Evolutionary conservation across 495 filamentous ascomycete genomes (phyloP).

Genomic region (Hypoxylon crocopeplum): DNA sequence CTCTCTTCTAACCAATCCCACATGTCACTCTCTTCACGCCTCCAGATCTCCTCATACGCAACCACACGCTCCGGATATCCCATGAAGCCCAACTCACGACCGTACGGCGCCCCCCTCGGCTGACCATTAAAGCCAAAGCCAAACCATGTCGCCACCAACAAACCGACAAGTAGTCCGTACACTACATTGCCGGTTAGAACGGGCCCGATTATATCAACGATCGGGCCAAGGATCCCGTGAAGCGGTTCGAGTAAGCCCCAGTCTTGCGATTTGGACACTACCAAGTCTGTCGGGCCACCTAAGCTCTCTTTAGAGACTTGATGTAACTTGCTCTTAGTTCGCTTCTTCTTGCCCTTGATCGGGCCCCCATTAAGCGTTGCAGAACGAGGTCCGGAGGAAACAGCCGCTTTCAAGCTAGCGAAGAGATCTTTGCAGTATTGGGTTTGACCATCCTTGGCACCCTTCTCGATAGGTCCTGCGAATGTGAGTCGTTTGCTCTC

Average conservation of each 20-base stretch:
- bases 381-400: slow-evolving; percentile 67
- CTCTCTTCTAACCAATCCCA: slow-evolving; percentile 98
- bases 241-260: slow-evolving; percentile 88
- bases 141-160: slow-evolving; percentile 65
- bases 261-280: slow-evolving; percentile 51
- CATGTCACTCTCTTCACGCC: slow-evolving; percentile 83
- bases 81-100: slow-evolving; percentile 44
- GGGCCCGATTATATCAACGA: slow-evolving; percentile 72
- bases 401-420: slow-evolving; percentile 72
- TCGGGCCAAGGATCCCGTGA: slow-evolving; percentile 70
- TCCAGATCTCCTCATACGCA: slow-evolving; percentile 95
- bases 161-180: slow-evolving; percentile 64
- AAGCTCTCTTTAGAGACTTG: slow-evolving; percentile 48
- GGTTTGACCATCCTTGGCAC: slow-evolving; percentile 87
- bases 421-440: slow-evolving; percentile 80
- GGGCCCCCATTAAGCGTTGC: slow-evolving; percentile 47
- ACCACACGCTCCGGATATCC: slow-evolving; percentile 70
- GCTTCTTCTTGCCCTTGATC: slow-evolving; percentile 60
- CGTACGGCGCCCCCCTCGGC: slow-evolving; percentile 43
- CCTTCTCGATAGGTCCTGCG: slow-evolving; percentile 91
- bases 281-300: slow-evolving; percentile 54
- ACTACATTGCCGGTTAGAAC: slow-evolving; percentile 74
- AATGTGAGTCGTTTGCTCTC: slow-evolving; percentile 27
- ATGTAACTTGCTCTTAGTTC: slow-evolving; percentile 63
- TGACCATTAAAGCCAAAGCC: slow-evolving; percentile 52